Evolutionary conservation across 257 asterid genomes (phyloP), one percentile per base, ranked within the genome.

Genomic region (Nicotiana tomentosiformis): DNA sequence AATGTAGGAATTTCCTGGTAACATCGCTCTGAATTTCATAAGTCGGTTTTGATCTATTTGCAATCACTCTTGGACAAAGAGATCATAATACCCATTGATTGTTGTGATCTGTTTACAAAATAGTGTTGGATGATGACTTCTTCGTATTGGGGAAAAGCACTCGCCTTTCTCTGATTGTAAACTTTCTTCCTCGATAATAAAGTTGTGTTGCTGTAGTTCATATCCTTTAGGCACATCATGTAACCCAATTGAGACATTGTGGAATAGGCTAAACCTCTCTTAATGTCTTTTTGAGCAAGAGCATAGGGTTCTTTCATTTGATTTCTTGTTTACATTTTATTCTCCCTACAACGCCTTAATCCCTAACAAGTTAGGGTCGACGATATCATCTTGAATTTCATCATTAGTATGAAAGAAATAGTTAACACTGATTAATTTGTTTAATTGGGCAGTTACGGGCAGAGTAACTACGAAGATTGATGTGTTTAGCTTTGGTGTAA

Each of bases 401-500:
- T 23, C 20, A 14, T 46, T 72, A n/a, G 11, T n/a, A 46, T 72
- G 78, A 46, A 69, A 69, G 37, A 23, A 46, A 72, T 12, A 20
- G 39, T 72, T 72, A 72, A 49, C 39, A 72, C 61, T 23, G 61
- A 72, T 58, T 46, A 64, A 62, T 23, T 39, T 62, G 9, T 66
- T 35, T 39, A 12, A 80, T 80, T 66, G 33, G 5, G 12, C 77
- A 80, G 83, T 60, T 60, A 80, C 74, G 9, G 83, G 83, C 9
- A 32, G 84, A 80, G 83, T 80, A 29, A 80, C 83, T 43, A 80
- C 83, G 3, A 80, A 80, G 74, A 66, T 80, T 61, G 83, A 80
- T 80, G 83, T 80, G 43, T 80, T 60, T 80, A 80, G 83, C 61
- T 80, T 80, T 17, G 83, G 83, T 39, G 83, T 80, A 66, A 80